Conservation (phyloP, 495 filamentous ascomycete species). For the Talaromyces borbonicus region DNA sequence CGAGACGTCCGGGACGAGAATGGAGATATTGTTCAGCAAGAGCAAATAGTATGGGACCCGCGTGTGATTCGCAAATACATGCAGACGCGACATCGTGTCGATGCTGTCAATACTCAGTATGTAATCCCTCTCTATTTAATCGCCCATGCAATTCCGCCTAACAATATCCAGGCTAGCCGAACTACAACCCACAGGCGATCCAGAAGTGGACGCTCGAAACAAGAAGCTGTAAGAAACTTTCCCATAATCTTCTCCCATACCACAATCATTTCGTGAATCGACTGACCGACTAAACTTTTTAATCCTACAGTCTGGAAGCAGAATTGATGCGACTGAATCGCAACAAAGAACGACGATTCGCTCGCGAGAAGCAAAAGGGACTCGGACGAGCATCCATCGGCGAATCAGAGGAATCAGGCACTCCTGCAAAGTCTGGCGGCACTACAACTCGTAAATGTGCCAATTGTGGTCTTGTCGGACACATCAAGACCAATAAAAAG, state of each 20-base stretch:
- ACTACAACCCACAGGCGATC: constrained; percentile 63
- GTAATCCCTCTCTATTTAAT: constrained; percentile 23
- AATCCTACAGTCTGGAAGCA: constrained; percentile 48
- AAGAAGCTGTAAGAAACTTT: constrained; percentile 42
- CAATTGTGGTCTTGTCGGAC: constrained; percentile 88
- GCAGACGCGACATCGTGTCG: constrained; percentile 40
- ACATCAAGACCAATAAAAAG: constrained; percentile 99
- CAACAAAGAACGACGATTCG: constrained; percentile 84
- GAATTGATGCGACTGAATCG: constrained; percentile 75
- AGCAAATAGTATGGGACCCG: constrained; percentile 59
- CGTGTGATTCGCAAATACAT: constrained; percentile 62
- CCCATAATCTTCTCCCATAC: neutral
- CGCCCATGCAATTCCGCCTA: constrained; percentile 2
- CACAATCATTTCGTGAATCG: too few relatives aligned
- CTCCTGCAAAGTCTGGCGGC: constrained; percentile 37
- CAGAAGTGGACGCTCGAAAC: constrained; percentile 55
- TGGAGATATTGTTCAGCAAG: constrained; percentile 49
- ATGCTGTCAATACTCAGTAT: constrained; percentile 48
- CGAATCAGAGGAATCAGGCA: constrained; percentile 33
- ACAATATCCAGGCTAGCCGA: constrained; percentile 38
- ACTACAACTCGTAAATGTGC: constrained; percentile 90
- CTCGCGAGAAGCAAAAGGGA: constrained; percentile 83
- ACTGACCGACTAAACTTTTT: constrained; percentile 9
- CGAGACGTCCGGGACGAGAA: constrained; percentile 51
- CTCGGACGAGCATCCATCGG: constrained; percentile 29